Base-by-base conservation (phyloP, 768 basidiomycete genomes). In the Trametes elegans region DNA sequence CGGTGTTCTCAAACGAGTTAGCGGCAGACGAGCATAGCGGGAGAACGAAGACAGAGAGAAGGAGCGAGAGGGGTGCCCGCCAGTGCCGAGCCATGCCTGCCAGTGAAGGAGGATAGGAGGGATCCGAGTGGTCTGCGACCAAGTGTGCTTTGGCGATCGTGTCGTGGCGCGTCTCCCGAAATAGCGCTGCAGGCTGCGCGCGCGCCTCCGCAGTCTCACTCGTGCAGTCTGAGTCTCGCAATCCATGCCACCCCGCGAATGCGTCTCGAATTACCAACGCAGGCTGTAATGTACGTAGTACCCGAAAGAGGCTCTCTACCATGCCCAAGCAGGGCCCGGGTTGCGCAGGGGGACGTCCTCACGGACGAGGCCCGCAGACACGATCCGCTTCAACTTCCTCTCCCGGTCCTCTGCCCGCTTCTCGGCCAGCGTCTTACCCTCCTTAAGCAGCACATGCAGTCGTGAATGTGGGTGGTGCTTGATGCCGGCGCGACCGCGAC, bases 281-380 rank as follows among this genome's bases (percentile, higher is more conserved):
- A 35, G 18, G 55, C 26, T 62, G 44, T 41, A 51, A 18, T 44
- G 41, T 53, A 59, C 39, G 44, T 53, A 55, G 21, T 26, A 26
- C 35, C 4, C 36, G 19, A 28, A 34, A 36, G n/a, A 13, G 43
- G 64, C 39, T 19, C 13, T 58, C 75, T 80, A 93, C 91, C 90
- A 93, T 28, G 84, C 82, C 90, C 90, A 93, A 39, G 73, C 76
- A 24, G 85, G 76, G 16, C 80, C 76, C 31, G 84, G 82, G 63
- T 91, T 91, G 27, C 90, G 80, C 55, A 93, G 74, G 7, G 90
- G 91, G 35, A 76, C 77, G 65, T 95, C 84, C 67, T 95, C 94
- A 28, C 93, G 77, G 31, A 86, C 83, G 18, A 86, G 70, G 11
- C 88, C 84, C 18, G 94, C 87, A 49, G 90, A 91, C 14, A 91